Evolutionary conservation across 352 stramenopile species (phyloP), one percentile per base, ranked within the genome.

Genomic region (Phytophthora pseudosyringae): DNA sequence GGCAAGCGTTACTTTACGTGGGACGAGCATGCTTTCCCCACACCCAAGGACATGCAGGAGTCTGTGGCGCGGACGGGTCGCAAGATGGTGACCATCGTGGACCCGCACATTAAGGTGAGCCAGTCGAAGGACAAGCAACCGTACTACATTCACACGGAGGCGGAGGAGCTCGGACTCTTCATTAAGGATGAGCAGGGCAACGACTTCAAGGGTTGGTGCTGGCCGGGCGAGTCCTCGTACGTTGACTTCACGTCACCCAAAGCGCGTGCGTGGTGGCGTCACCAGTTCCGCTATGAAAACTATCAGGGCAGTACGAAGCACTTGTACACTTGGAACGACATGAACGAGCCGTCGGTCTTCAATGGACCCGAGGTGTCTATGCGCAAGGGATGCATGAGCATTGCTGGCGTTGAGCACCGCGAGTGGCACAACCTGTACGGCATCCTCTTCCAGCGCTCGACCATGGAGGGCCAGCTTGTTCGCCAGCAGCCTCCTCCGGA

Each of bases 391-490:
- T 83, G 89, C 35, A 67, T 86, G 38, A 99, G 95, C 65, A 64
- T 99, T 10, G 75, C 89, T 4, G 96, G 94, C 25, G 83, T 98
- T 12, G 98, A 99, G 79, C 97, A 99, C 78, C 90, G 98, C 35
- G 97, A 99, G 71, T 99, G 97, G 98, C 98, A 99, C 82, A 99
- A 99, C 76, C 66, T 99, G n/a, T 99, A 99, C 71, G 98, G 98
- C 40, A 97, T 98, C 67, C 98, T 99, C 52, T 98, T 99, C 77
- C 97, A 99, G 68, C 86, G 88, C 53, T 97, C 98, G 10, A 99
- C 96, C 7, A 89, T 92, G 57, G 90, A 99, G 73, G 98, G 98
- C 13, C 90, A 96, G 51, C 65, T 94, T 29, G 68, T 90, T 59
- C 85, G 85, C 9, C 85, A 93, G 60, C 70, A 91, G n/a, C 71